Evolutionary conservation across 2,329 filamentous ascomycete species (phyloP).

Genomic region (Aureobasidium sp.): DNA sequence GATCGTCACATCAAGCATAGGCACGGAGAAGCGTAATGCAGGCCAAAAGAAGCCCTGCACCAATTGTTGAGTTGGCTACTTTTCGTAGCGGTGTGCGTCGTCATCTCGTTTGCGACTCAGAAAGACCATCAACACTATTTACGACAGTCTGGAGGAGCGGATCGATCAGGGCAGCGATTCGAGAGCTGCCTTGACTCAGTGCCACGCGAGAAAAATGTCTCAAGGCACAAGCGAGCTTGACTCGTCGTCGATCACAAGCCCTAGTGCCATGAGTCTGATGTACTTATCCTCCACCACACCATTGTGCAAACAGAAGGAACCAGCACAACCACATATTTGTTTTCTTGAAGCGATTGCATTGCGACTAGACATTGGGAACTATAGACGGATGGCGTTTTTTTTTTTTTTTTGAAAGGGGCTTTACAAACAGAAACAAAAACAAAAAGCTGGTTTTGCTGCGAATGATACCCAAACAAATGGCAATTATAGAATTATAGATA

Average conservation of each 20-base stretch:
- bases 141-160: not conserved
- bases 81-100: not conserved
- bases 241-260: not conserved
- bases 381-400: not conserved
- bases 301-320: no score
- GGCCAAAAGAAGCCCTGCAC: not conserved
- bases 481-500: not conserved
- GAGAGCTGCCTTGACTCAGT: not conserved
- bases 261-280: not conserved
- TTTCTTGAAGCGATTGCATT: not conserved
- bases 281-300: not conserved
- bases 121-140: not conserved
- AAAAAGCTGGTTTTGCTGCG: not conserved
- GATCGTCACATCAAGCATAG: not conserved
- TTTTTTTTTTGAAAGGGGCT: not conserved
- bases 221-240: not conserved
- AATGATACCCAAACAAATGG: slow-evolving; percentile 1
- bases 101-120: not conserved
- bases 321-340: not conserved
- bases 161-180: not conserved
- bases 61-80: no score
- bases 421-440: not conserved
- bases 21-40: not conserved
- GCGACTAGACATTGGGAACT: not conserved
- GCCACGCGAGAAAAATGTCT: not conserved